phyloP scores from a whole-genome alignment of 2,329 filamentous ascomycete genomes.

The Aspergillus pseudonomiae region DNA sequence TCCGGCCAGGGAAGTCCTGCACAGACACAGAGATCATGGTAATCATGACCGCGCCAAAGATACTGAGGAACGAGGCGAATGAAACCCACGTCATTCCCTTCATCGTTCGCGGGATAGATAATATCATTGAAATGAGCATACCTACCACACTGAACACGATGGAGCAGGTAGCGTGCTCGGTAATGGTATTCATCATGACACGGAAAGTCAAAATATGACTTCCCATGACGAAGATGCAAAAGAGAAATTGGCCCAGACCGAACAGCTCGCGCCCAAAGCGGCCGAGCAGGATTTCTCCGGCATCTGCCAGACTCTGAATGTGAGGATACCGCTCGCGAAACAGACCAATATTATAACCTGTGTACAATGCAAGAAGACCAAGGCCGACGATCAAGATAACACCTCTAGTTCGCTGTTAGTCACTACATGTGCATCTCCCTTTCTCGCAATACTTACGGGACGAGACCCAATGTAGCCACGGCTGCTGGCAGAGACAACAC shows the following conservation, averaged over 20 bases:
- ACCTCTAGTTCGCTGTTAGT: slow-evolving; percentile 37
- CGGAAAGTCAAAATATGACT: slow-evolving; percentile 72
- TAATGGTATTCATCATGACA: slow-evolving; percentile 68
- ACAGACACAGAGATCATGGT: slow-evolving; percentile 69
- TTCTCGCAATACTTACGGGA: slow-evolving; percentile 42
- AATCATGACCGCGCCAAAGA: slow-evolving; percentile 65
- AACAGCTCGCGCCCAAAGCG: slow-evolving; percentile 64
- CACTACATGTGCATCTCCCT: neutral
- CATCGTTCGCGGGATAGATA: slow-evolving; percentile 65
- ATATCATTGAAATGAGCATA: slow-evolving; percentile 59
- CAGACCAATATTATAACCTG: slow-evolving; percentile 61
- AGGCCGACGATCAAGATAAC: slow-evolving; percentile 58
- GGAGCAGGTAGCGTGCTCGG: slow-evolving; percentile 63
- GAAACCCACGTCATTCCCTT: slow-evolving; percentile 65
- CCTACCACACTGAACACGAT: slow-evolving; percentile 65
- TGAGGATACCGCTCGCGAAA: slow-evolving; percentile 60
- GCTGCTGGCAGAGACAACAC: slow-evolving; percentile 58
- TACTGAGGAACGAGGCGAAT: slow-evolving; percentile 65
- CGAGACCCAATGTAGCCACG: slow-evolving; percentile 54
- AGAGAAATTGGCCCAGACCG: slow-evolving; percentile 63
- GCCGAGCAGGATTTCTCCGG: slow-evolving; percentile 65
- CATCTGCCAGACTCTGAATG: slow-evolving; percentile 69
- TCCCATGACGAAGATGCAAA: slow-evolving; percentile 69
- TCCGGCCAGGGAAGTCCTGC: slow-evolving; percentile 41
- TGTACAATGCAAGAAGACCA: slow-evolving; percentile 60